A percentile compares a stretch with the other conserved stretches of the same genome.
Conservation (phyloP, 495 filamentous ascomycete genomes). For the Baudoinia panamericana region DNA sequence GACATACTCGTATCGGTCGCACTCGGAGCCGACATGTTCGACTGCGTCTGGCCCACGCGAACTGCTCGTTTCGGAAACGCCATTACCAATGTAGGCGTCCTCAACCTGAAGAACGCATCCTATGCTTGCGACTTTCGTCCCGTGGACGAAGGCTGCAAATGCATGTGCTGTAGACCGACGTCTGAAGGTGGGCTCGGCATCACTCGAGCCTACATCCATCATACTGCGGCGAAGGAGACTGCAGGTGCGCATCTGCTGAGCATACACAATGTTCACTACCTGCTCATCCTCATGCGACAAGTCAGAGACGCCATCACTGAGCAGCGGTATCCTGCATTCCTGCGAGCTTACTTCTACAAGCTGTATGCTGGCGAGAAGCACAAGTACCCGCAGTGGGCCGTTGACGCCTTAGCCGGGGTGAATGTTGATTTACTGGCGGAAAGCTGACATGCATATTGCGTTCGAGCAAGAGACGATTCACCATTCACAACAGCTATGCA, state of each 20-base stretch:
- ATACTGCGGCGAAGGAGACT: conserved; percentile 86
- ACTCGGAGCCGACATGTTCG: conserved; percentile 96
- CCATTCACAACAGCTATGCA: too few species aligned
- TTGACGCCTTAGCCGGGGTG: conserved; percentile 69
- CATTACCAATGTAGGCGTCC: conserved; percentile 61
- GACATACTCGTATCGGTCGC: conserved; percentile 85
- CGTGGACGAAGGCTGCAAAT: conserved; percentile 69
- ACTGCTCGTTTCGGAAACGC: conserved; percentile 94
- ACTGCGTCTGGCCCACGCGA: conserved; percentile 96
- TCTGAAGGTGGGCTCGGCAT: conserved; percentile 66
- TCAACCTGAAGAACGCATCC: conserved; percentile 67
- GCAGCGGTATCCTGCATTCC: conserved; percentile 66
- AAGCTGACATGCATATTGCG: too few species aligned
- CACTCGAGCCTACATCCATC: conserved; percentile 79
- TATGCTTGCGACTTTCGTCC: conserved; percentile 71
- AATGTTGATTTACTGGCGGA: conserved; percentile 54
- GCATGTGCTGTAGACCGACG: conserved; percentile 57
- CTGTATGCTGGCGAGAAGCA: conserved; percentile 54
- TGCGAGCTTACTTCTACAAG: conserved; percentile 61
- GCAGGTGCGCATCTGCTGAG: conserved; percentile 88
- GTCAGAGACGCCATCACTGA: conserved; percentile 68
- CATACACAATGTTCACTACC: conserved; percentile 88
- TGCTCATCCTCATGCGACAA: conserved; percentile 65
- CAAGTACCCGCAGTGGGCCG: conserved; percentile 69
- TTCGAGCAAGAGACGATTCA: too few species aligned